Conservation (phyloP, 768 basidiomycete species). For the Trametes cubensis region DNA sequence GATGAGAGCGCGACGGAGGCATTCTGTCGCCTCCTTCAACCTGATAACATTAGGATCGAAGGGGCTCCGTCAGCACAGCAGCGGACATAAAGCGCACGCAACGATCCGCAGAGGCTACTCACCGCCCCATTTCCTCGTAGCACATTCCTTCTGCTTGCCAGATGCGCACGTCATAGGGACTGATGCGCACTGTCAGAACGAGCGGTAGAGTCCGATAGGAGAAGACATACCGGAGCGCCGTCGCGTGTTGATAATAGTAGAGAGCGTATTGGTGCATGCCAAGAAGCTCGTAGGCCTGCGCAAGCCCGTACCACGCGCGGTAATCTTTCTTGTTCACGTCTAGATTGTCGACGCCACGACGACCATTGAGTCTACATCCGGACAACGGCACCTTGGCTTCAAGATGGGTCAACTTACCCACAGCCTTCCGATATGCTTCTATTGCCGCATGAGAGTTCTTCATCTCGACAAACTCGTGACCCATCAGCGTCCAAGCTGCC, state of each 20-base stretch:
- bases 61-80: constrained; percentile 16
- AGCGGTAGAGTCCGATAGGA: background rate
- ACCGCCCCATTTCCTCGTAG: constrained; percentile 91
- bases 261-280: constrained; percentile 97
- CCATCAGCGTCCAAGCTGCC: constrained; percentile 98
- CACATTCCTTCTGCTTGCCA: constrained; percentile 96
- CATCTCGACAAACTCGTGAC: constrained; percentile 98
- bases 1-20: constrained; percentile 86
- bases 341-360: constrained; percentile 35
- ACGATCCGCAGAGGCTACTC: constrained; percentile 27
- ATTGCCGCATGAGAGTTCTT: constrained; percentile 99
- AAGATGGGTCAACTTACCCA: constrained; percentile 62
- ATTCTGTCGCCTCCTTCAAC: constrained; percentile 85
- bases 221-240: constrained; percentile 73
- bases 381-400: background rate
- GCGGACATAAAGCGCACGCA: constrained; percentile 26
- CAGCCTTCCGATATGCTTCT: constrained; percentile 93
- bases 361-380: constrained; percentile 5
- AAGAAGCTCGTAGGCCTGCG: constrained; percentile 94
- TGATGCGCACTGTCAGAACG: constrained; percentile 35
- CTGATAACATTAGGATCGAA: constrained; percentile 42
- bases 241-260: constrained; percentile 95
- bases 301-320: constrained; percentile 97
- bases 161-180: constrained; percentile 93
- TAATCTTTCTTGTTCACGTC: constrained; percentile 98